Base-by-base conservation (phyloP, 2,329 filamentous ascomycete species). In the Ceratocystis papillata region DNA sequence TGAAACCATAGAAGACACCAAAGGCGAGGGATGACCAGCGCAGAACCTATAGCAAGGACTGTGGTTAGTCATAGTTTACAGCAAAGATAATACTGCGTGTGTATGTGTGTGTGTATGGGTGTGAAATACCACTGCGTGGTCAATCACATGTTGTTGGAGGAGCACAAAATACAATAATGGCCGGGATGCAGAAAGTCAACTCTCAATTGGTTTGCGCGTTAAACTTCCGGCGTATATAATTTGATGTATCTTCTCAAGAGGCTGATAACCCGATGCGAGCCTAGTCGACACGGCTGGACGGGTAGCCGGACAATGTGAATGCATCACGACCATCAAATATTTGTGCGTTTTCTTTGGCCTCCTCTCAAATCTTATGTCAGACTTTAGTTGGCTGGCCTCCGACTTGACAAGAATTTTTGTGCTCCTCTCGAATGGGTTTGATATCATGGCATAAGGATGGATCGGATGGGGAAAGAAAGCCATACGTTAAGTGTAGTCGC, bases 1-100 rank as follows among this genome's bases (percentile, higher is more conserved):
- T 89, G 81, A 96, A 86, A 77, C 94, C 94, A 81, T 99, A 99
- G 80, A 96, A 87, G 76, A 97, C 80, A 76, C 94, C 94, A 74
- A 90, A 82, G 74, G 87, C 89, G 71, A 99, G 89, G 76, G 92
- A 92, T 75, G 91, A 93, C 84, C 93, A 99, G 79, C 94, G 92
- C 78, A 97, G 85, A 78, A 99, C 93, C 94, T 99, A 77, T 64
- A 72, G 77, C 64, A 72, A 46, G 12, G 5, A 28, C 28, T 15
- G 37, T 45, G 61, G 45, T 63, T 63, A 63, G 61, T 45, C n/a
- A 45, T 17, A 33, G 33, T 20, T 5, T 15, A 15, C 10, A 17
- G 48, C 44, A 46, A 6, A 17, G 55, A n/a, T 28, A 28, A 8
- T 20, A 59, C 8, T n/a, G 55, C 10, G 25, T 3, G 15, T 37